These are phyloP conservation scores for Naganishia sp. DNA, from an alignment of 1,284 basidiomycete genomes.

Conservation along the genomic window DNA sequence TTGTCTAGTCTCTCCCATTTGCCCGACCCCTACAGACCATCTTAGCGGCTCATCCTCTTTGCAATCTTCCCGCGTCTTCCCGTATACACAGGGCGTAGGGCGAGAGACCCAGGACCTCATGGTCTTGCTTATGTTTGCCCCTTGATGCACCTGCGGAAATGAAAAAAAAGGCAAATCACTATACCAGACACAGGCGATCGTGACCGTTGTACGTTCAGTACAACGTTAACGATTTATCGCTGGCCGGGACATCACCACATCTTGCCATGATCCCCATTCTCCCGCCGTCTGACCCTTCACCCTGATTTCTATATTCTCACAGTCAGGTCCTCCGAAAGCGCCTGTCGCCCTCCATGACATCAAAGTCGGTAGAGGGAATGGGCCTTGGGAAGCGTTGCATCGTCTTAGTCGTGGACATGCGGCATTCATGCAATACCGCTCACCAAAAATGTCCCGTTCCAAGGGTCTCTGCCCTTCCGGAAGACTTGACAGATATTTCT, in stretches of 20 bases:
- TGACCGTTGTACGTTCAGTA: no score
- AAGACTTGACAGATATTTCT: conserved; percentile 48
- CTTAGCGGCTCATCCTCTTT: no score
- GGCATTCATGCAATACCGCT: not conserved
- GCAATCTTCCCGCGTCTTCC: no score
- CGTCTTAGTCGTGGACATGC: no score
- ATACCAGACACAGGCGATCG: no score
- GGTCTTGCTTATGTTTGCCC: no score
- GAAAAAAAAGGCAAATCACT: no score
- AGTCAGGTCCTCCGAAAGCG: conserved; percentile 51
- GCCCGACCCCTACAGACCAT: no score
- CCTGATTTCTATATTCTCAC: conserved; percentile 53
- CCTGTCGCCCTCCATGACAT: conserved; percentile 50
- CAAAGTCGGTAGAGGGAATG: conserved; percentile 47
- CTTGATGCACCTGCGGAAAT: no score
- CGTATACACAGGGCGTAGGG: no score
- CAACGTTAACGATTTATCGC: not conserved
- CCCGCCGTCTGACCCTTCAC: conserved; percentile 34
- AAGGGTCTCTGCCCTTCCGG: conserved; percentile 52
- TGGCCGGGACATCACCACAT: conserved; percentile 36
- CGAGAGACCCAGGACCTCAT: no score
- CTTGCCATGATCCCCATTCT: conserved; percentile 49
- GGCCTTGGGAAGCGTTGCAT: conserved; percentile 40
- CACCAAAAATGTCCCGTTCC: conserved; percentile 54
- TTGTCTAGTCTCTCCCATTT: no score